phyloP scores from a whole-genome alignment of 139 green algal species.

The Desmodesmus armatus region DNA sequence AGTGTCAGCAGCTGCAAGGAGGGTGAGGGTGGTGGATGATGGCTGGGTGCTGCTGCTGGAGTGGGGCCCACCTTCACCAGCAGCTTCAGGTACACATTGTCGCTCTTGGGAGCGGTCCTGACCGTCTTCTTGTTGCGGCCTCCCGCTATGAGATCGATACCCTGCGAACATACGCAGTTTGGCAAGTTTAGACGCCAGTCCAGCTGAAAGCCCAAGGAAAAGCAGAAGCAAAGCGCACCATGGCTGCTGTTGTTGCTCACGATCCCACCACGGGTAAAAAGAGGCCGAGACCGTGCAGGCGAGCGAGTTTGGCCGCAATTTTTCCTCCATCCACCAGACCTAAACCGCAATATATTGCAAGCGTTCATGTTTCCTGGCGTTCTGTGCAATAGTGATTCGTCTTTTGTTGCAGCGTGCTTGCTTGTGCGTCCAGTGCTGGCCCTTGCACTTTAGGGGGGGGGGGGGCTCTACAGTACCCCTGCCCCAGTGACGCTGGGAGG shows the following conservation, averaged over 20 bases:
- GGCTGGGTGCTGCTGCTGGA: background rate
- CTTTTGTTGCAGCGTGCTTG: background rate
- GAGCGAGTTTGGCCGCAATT: background rate
- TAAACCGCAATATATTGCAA: background rate
- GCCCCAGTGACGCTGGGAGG: too few species aligned
- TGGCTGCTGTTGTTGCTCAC: constrained; percentile 19
- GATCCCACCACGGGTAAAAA: constrained; percentile 25
- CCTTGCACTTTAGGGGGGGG: background rate
- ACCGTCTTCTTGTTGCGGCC: constrained; percentile 94
- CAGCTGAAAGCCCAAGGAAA: background rate
- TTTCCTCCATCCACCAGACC: background rate
- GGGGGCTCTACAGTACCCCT: too few species aligned
- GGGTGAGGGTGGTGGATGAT: background rate
- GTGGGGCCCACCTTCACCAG: constrained; percentile 93
- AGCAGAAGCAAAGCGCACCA: background rate
- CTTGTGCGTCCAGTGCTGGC: background rate
- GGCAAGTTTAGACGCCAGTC: background rate
- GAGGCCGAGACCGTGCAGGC: background rate
- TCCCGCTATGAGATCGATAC: constrained; percentile 97
- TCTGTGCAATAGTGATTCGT: background rate
- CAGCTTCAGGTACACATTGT: constrained; percentile 99
- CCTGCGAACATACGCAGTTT: constrained; percentile 73
- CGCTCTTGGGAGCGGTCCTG: constrained; percentile 92
- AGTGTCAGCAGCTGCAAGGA: background rate
- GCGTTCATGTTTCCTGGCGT: background rate